Evolutionary conservation across 768 basidiomycete genomes (phyloP).

Genomic region (Suillus subalutaceus): DNA sequence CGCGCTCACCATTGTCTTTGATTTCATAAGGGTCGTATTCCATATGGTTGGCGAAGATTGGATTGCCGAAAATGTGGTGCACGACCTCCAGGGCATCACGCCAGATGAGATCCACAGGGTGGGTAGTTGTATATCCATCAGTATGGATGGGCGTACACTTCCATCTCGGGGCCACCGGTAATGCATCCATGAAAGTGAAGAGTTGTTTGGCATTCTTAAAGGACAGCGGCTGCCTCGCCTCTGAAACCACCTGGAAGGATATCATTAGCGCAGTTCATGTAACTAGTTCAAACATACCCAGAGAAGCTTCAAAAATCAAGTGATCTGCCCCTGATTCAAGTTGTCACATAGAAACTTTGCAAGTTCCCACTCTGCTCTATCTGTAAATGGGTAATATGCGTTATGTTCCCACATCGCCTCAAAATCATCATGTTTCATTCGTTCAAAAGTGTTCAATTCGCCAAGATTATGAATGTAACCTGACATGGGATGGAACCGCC

Average conservation of each 20-base stretch:
- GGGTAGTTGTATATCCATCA: constrained; percentile 20
- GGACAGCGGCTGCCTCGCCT: constrained; percentile 8
- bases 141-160: constrained; percentile 11
- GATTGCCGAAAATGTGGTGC: constrained; percentile 23
- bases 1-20: constrained; percentile 24
- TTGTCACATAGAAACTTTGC: constrained; percentile 29
- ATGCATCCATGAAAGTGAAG: constrained; percentile 16
- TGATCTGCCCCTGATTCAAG: constrained; percentile 31
- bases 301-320: constrained; percentile 32
- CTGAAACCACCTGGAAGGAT: neutral
- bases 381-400: constrained; percentile 36
- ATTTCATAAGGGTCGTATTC: constrained; percentile 26
- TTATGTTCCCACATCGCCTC: constrained; percentile 15
- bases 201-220: constrained; percentile 20
- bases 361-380: constrained; percentile 34
- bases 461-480: neutral
- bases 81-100: constrained; percentile 28
- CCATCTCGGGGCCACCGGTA: constrained; percentile 28
- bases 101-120: constrained; percentile 24
- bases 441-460: neutral
- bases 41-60: constrained; percentile 18
- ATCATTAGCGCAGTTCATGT: neutral
- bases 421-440: neutral
- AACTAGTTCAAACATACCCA: constrained; percentile 21
- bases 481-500: neutral